A percentile compares a stretch with the other conserved stretches of the same genome.
Evolutionary conservation across 2,329 filamentous ascomycete genomes (phyloP).

Genomic region (Aspergillus spinulosporus): DNA sequence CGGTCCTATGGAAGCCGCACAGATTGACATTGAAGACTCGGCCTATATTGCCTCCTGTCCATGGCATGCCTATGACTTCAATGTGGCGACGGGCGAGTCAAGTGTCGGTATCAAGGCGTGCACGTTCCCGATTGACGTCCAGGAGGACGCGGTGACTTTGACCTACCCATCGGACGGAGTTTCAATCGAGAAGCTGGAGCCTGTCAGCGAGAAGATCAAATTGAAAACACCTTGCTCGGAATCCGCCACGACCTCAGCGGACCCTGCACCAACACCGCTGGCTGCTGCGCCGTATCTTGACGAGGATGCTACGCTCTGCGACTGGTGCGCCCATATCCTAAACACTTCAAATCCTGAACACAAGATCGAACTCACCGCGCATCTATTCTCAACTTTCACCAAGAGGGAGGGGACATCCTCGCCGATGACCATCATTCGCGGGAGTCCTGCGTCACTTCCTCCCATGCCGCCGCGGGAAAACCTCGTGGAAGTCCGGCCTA

Average conservation of each 20-base stretch:
- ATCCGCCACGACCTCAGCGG: not conserved
- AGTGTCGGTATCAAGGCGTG: slow-evolving; percentile 51
- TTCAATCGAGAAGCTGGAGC: slow-evolving; percentile 37
- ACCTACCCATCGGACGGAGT: slow-evolving; percentile 30
- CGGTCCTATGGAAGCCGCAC: slow-evolving; percentile 49
- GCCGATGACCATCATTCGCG: slow-evolving; percentile 46
- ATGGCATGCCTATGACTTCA: slow-evolving; percentile 54
- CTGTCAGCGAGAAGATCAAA: slow-evolving; percentile 49
- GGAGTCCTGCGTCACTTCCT: slow-evolving; percentile 36
- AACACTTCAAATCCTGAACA: slow-evolving; percentile 49
- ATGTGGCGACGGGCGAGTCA: slow-evolving; percentile 51
- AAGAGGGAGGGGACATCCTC: slow-evolving; percentile 40
- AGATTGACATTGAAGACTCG: slow-evolving; percentile 51
- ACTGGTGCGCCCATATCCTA: slow-evolving; percentile 51
- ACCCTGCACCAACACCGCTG: slow-evolving; percentile 11
- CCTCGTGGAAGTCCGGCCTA: slow-evolving; percentile 41
- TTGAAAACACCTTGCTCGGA: slow-evolving; percentile 34
- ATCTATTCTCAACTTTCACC: slow-evolving; percentile 46
- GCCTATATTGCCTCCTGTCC: slow-evolving; percentile 51
- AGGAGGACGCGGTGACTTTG: slow-evolving; percentile 39
- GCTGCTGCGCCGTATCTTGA: slow-evolving; percentile 36
- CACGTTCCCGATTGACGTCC: slow-evolving; percentile 46
- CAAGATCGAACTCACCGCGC: slow-evolving; percentile 50
- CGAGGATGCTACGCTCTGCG: slow-evolving; percentile 47
- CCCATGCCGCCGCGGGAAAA: slow-evolving; percentile 46